phyloP scores from a whole-genome alignment of 352 stramenopile genomes.

The Globisporangium mamillatum region DNA sequence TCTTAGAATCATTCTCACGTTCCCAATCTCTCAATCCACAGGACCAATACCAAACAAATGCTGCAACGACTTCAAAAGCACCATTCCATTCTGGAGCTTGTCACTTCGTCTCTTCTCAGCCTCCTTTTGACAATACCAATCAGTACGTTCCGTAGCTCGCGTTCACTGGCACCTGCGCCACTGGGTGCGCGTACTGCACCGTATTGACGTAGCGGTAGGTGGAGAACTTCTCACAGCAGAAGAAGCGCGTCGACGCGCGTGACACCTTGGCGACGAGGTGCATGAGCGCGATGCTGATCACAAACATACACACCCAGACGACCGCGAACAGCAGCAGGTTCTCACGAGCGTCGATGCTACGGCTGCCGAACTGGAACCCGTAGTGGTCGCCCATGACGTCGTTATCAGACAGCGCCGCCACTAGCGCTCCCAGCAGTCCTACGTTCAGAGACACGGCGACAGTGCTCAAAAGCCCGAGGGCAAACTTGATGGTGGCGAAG shows the following conservation, averaged over 20 bases:
- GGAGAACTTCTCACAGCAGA: constrained; percentile 64
- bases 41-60: neutral
- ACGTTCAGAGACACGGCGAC: constrained; percentile 33
- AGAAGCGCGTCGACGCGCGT: constrained; percentile 49
- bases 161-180: constrained; percentile 1
- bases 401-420: constrained; percentile 21
- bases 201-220: constrained; percentile 46
- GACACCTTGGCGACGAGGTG: constrained; percentile 48
- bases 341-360: constrained; percentile 26
- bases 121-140: neutral
- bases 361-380: neutral
- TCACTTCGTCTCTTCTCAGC: neutral
- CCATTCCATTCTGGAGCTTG: neutral
- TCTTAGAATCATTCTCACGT: too few relatives aligned
- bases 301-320: constrained; percentile 39
- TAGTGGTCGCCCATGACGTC: constrained; percentile 25
- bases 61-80: constrained; percentile 2
- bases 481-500: constrained; percentile 66
- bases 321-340: constrained; percentile 44
- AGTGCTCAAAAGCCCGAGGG: constrained; percentile 41
- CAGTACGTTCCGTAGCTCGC: constrained; percentile 16
- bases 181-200: constrained; percentile 24
- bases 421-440: constrained; percentile 26
- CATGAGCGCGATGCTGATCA: constrained; percentile 53
- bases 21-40: neutral